Conservation (phyloP, 2,329 filamentous ascomycete genomes). For the Colletotrichum camelliae region DNA sequence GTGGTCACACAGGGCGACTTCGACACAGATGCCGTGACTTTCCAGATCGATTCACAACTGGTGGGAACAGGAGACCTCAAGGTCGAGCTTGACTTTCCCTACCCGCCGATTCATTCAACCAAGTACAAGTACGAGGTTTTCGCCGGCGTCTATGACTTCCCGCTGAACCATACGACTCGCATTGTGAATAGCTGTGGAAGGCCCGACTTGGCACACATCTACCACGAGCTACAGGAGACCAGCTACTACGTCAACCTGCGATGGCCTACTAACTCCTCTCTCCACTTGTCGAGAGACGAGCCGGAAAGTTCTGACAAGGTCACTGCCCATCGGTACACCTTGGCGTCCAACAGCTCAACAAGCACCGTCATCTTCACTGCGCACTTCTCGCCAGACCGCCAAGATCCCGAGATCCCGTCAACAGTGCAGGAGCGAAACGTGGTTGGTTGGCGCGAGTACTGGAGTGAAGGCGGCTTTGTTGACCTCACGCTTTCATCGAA, state of each 20-base stretch:
- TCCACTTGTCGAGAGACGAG: constrained; percentile 23
- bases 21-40: constrained; percentile 39
- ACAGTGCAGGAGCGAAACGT: constrained; percentile 29
- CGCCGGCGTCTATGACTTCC: constrained; percentile 44
- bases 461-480: constrained; percentile 45
- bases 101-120: constrained; percentile 41
- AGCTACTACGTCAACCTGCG: constrained; percentile 44
- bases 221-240: constrained; percentile 39
- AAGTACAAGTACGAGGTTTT: constrained; percentile 51
- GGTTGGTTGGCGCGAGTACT: constrained; percentile 38
- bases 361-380: constrained; percentile 34
- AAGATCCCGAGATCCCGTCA: constrained; percentile 27
- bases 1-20: constrained; percentile 44
- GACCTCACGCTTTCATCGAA: constrained; percentile 42
- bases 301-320: constrained; percentile 25
- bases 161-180: constrained; percentile 41
- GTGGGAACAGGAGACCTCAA: constrained; percentile 35
- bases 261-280: constrained; percentile 29
- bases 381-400: constrained; percentile 35
- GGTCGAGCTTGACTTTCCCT: constrained; percentile 48
- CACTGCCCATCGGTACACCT: constrained; percentile 37
- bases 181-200: constrained; percentile 20
- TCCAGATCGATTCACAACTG: constrained; percentile 41
- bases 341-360: constrained; percentile 21
- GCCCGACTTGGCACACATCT: constrained; percentile 32